Evolutionary conservation across 2,329 filamentous ascomycete species (phyloP).

Genomic region (Aspergillus fumigatiaffinis): DNA sequence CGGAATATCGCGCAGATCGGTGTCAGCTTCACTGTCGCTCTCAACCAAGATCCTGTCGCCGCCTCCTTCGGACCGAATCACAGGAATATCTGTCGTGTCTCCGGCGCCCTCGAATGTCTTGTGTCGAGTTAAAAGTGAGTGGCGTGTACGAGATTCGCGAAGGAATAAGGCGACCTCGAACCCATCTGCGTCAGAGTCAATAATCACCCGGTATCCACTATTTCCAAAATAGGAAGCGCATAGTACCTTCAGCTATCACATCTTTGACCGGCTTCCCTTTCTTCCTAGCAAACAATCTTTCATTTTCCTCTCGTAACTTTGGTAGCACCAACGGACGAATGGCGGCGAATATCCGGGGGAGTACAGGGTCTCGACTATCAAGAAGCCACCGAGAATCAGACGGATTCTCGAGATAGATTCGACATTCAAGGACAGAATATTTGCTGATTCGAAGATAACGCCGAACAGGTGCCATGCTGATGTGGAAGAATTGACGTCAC

Average conservation of each 20-base stretch:
- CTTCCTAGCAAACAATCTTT: constrained; percentile 58
- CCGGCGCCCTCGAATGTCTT: constrained; percentile 66
- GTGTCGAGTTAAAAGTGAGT: constrained; percentile 80
- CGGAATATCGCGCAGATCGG: constrained; percentile 56
- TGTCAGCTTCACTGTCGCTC: constrained; percentile 52
- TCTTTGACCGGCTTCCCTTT: constrained; percentile 84
- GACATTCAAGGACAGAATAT: constrained; percentile 91
- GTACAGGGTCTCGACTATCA: constrained; percentile 68
- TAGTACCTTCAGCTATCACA: constrained; percentile 70
- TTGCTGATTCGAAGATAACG: constrained; percentile 89
- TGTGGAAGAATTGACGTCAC: background rate
- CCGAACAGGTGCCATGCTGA: constrained; percentile 80
- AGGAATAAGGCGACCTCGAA: constrained; percentile 95
- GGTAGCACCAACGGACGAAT: constrained; percentile 83
- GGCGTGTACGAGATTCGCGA: constrained; percentile 77
- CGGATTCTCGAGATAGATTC: constrained; percentile 92
- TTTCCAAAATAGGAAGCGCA: background rate
- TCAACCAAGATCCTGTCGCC: constrained; percentile 52
- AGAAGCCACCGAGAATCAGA: constrained; percentile 79
- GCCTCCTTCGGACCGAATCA: constrained; percentile 12
- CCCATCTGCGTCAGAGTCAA: constrained; percentile 59
- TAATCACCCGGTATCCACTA: background rate
- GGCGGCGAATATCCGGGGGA: constrained; percentile 78
- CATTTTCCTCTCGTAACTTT: constrained; percentile 83
- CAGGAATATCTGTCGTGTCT: constrained; percentile 16